Conservation (phyloP, 768 basidiomycete genomes). For the Tulasnella sp. region DNA sequence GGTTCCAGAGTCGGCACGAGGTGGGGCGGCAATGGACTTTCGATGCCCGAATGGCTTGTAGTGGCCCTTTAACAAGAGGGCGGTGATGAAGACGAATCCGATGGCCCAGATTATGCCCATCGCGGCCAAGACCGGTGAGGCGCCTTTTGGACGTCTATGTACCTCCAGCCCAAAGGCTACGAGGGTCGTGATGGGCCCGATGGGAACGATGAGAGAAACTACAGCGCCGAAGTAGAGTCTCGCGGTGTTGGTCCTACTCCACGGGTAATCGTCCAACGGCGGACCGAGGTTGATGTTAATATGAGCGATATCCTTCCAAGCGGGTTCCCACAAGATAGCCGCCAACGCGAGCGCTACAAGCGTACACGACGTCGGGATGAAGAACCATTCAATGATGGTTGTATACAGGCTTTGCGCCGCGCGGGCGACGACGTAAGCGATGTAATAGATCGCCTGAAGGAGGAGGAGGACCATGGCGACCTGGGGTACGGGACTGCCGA, state of each 20-base stretch:
- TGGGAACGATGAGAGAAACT: not conserved
- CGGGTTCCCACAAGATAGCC: slow-evolving; percentile 10
- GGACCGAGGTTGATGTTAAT: slow-evolving; percentile 7
- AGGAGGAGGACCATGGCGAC: not conserved
- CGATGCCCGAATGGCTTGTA: not conserved
- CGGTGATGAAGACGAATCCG: not conserved
- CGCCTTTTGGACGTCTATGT: not conserved
- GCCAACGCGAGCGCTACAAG: not conserved
- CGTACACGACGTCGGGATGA: slow-evolving; percentile 4
- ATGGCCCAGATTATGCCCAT: not conserved
- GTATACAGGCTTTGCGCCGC: not conserved
- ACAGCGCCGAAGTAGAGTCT: not conserved
- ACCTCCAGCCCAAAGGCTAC: not conserved
- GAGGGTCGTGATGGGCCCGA: slow-evolving; percentile 7
- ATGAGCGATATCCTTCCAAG: slow-evolving; percentile 8
- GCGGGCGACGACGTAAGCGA: not conserved
- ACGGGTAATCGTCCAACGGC: not conserved
- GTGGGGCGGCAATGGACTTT: not conserved
- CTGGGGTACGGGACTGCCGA: not conserved
- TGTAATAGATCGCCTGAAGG: not conserved
- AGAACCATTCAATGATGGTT: slow-evolving; percentile 7
- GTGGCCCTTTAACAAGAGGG: not conserved
- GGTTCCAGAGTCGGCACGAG: not conserved
- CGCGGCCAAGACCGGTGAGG: not conserved
- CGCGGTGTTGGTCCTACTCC: not conserved